Evolutionary conservation across 2,329 filamentous ascomycete genomes (phyloP).

Genomic region (Phialocephala sp.): DNA sequence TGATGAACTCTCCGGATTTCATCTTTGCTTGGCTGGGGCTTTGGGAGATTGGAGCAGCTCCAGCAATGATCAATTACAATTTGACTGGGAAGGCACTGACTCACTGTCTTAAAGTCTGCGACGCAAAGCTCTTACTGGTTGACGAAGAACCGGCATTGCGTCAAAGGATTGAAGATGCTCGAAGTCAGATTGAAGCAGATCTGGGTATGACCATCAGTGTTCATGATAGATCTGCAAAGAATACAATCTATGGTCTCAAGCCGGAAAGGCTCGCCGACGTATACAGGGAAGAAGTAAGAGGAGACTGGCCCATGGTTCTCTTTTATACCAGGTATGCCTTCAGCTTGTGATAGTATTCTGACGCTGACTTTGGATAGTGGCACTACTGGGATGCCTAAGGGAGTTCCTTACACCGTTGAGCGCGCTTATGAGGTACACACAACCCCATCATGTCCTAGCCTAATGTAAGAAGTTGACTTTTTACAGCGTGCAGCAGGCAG

Average conservation of each 20-base stretch:
- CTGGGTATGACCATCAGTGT: slow-evolving; percentile 60
- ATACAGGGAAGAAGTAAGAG: slow-evolving; percentile 57
- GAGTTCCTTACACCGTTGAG: slow-evolving; percentile 63
- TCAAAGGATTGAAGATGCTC: slow-evolving; percentile 63
- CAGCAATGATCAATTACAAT: slow-evolving; percentile 75
- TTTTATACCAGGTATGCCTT: slow-evolving; percentile 68
- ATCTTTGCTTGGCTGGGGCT: slow-evolving; percentile 68
- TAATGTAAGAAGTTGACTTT: neutral
- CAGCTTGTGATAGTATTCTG: neutral
- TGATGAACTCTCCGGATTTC: slow-evolving; percentile 72
- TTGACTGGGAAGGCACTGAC: slow-evolving; percentile 66
- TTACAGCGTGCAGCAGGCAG: slow-evolving; percentile 27
- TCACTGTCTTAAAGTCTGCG: slow-evolving; percentile 67
- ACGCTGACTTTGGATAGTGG: slow-evolving; percentile 52
- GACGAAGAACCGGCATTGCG: slow-evolving; percentile 60
- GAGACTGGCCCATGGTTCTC: slow-evolving; percentile 62
- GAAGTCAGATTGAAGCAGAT: slow-evolving; percentile 52
- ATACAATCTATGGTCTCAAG: slow-evolving; percentile 53
- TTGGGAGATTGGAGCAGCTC: slow-evolving; percentile 69
- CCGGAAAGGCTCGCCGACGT: slow-evolving; percentile 59
- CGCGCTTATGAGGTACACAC: slow-evolving; percentile 43
- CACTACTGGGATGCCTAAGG: slow-evolving; percentile 79
- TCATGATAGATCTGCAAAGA: slow-evolving; percentile 55
- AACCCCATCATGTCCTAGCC: neutral
- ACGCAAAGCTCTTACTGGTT: slow-evolving; percentile 61